Evolutionary conservation across 192 early-diverging fungal species (phyloP).

Genomic region (Backusella tarrabulga): DNA sequence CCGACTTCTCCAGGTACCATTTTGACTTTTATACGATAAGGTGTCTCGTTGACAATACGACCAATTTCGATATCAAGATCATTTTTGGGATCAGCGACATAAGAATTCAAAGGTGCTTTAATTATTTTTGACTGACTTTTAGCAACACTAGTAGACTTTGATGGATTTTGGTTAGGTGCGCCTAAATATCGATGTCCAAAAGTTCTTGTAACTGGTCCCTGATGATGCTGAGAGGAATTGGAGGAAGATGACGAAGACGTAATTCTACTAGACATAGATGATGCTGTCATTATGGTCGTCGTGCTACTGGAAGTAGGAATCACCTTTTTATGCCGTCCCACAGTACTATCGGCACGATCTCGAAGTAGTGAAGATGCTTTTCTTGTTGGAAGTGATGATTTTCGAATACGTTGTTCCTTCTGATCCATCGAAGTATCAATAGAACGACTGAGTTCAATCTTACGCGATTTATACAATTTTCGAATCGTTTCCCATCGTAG

Average conservation of each 20-base stretch:
- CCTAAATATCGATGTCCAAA: not conserved
- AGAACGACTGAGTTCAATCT: not conserved
- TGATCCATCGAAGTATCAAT: slow-evolving; percentile 13
- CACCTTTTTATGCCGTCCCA: not conserved
- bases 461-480: not conserved
- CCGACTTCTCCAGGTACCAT: slow-evolving; percentile 54
- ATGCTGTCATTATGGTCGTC: not conserved
- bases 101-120: slow-evolving; percentile 7
- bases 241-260: not conserved
- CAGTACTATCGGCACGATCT: not conserved
- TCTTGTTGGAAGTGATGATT: slow-evolving; percentile 28
- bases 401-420: slow-evolving; percentile 12
- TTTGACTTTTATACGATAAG: slow-evolving; percentile 46
- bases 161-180: slow-evolving; percentile 1
- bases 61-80: slow-evolving; percentile 59
- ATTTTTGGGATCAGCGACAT: slow-evolving; percentile 50
- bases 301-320: slow-evolving; percentile 6
- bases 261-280: slow-evolving; percentile 2
- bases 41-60: slow-evolving; percentile 56
- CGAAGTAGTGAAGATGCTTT: slow-evolving; percentile 21
- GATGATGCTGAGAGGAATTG: not conserved
- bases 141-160: slow-evolving; percentile 3
- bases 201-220: not conserved
- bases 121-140: not conserved
- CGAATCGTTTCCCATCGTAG: slow-evolving; percentile 6